Evolutionary conservation across 2,329 filamentous ascomycete species (phyloP).

Genomic region (Metarhizium brunneum): DNA sequence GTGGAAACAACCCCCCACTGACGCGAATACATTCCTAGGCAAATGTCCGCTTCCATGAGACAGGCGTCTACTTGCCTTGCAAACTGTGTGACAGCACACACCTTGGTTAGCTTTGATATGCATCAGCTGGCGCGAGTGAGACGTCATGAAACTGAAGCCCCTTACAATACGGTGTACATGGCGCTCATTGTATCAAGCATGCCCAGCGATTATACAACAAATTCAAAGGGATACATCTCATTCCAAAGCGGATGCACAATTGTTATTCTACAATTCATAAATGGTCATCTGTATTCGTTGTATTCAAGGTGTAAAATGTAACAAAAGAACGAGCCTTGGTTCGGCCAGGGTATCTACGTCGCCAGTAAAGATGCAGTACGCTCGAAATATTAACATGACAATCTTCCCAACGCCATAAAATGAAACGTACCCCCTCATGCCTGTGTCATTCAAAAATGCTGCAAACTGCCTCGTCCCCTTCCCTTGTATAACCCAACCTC

Average conservation of each 20-base stretch:
- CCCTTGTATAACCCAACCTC: not conserved
- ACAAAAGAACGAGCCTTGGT: not conserved
- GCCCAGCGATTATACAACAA: no score
- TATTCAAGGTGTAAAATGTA: not conserved
- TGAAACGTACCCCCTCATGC: not conserved
- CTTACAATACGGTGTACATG: no score
- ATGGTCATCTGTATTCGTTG: not conserved
- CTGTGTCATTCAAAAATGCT: not conserved
- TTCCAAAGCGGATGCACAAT: not conserved
- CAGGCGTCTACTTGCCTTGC: no score
- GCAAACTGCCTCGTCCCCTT: not conserved
- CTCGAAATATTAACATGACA: not conserved
- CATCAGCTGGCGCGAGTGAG: no score
- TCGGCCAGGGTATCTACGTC: slow-evolving; percentile 3
- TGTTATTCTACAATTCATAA: not conserved
- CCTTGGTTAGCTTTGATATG: no score
- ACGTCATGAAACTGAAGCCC: no score
- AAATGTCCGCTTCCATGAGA: no score
- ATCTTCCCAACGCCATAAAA: not conserved
- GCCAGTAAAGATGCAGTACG: not conserved
- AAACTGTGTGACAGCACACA: no score
- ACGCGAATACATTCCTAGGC: no score
- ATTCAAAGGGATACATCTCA: not conserved
- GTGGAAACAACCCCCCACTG: no score
- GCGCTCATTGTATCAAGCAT: no score